Conservation (phyloP, 2,329 filamentous ascomycete genomes). For the Beauveria brongniartii region DNA sequence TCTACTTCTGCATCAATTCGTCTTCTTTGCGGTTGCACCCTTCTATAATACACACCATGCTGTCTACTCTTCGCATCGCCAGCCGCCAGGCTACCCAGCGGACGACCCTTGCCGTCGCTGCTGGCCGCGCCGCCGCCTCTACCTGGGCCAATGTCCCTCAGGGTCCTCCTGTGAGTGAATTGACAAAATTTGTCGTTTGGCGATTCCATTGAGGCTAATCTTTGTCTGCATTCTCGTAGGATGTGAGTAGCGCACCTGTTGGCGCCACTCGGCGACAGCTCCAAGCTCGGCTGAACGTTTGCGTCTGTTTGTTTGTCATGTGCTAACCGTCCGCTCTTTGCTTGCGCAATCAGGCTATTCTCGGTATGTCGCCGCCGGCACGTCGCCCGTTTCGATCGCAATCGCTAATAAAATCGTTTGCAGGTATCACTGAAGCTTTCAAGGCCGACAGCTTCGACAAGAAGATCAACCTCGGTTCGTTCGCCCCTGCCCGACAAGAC, state of each 20-base stretch:
- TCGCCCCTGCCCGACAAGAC: conserved; percentile 9
- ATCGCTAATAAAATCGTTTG: conserved; percentile 17
- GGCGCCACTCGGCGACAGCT: conserved; percentile 10
- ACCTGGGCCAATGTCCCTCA: conserved; percentile 88
- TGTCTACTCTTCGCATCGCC: conserved; percentile 47
- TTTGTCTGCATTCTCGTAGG: conserved; percentile 18
- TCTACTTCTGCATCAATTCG: conserved; percentile 9
- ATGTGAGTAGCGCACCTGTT: conserved; percentile 26
- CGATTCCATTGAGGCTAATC: conserved; percentile 14
- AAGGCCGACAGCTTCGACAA: conserved; percentile 88
- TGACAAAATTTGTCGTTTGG: neutral
- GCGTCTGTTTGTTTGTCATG: conserved; percentile 12
- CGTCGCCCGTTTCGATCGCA: neutral
- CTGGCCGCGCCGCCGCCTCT: conserved; percentile 55
- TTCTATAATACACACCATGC: conserved; percentile 36
- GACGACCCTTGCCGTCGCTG: conserved; percentile 32
- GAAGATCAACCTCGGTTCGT: conserved; percentile 93
- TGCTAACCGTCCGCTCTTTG: conserved; percentile 6
- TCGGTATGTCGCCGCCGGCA: conserved; percentile 46
- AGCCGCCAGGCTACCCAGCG: conserved; percentile 40
- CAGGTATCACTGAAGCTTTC: conserved; percentile 95
- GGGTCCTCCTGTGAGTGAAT: conserved; percentile 73
- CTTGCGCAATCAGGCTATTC: conserved; percentile 53
- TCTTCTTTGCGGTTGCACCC: neutral
- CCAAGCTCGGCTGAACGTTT: conserved; percentile 17